Evolutionary conservation across 805 yeast genomes (phyloP).

Genomic region (Kuraishia hungarica): DNA sequence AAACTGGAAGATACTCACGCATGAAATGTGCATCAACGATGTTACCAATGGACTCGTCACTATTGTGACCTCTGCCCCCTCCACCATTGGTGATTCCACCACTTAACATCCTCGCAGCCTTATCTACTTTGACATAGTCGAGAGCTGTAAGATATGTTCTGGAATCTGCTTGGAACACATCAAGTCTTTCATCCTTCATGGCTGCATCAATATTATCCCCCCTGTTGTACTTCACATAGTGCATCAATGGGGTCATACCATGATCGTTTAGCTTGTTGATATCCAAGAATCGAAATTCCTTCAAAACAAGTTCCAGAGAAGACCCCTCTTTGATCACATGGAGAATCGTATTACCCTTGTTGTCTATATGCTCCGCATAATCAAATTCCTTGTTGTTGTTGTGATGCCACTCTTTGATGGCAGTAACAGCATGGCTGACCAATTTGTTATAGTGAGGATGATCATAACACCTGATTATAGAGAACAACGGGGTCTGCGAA

Average conservation of each 20-base stretch:
- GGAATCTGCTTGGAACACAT: slow-evolving; percentile 25
- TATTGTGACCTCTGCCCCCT: slow-evolving; percentile 4
- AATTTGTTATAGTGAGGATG: slow-evolving; percentile 50
- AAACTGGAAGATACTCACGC: slow-evolving; percentile 9
- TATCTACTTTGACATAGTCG: slow-evolving; percentile 36
- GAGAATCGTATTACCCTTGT: slow-evolving; percentile 63
- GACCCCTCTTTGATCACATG: slow-evolving; percentile 52
- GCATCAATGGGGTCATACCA: slow-evolving; percentile 61
- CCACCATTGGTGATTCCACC: not conserved
- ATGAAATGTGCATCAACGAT: slow-evolving; percentile 22
- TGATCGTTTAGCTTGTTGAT: slow-evolving; percentile 54
- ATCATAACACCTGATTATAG: slow-evolving; percentile 74
- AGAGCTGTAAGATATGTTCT: slow-evolving; percentile 26
- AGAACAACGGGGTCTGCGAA: slow-evolving; percentile 72
- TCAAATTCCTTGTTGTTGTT: slow-evolving; percentile 24
- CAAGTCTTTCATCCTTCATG: slow-evolving; percentile 39
- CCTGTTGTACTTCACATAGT: slow-evolving; percentile 62
- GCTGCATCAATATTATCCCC: slow-evolving; percentile 47
- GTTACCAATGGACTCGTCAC: slow-evolving; percentile 19
- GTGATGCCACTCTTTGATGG: slow-evolving; percentile 34
- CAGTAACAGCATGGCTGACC: slow-evolving; percentile 34
- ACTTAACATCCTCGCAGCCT: slow-evolving; percentile 4
- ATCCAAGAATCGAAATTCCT: slow-evolving; percentile 29
- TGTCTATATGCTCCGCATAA: slow-evolving; percentile 60
- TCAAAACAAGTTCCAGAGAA: slow-evolving; percentile 32